Evolutionary conservation across 768 basidiomycete species (phyloP).

Genomic region (Boletales sp.): DNA sequence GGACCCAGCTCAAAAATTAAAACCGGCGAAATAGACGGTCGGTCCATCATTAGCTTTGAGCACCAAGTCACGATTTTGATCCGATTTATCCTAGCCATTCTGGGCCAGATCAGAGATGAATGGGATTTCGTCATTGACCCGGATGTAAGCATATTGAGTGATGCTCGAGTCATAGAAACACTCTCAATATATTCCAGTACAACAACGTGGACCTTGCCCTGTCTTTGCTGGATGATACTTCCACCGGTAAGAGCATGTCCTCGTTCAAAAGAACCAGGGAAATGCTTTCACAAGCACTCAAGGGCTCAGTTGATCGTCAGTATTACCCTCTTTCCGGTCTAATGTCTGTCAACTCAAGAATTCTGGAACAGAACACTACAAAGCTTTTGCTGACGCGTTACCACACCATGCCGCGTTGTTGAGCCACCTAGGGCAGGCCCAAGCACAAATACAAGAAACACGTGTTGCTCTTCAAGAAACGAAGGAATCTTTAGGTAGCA

Average conservation of each 20-base stretch:
- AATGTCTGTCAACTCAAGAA: conserved; percentile 1
- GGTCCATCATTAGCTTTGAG: conserved; percentile 21
- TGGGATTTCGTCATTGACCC: conserved; percentile 87
- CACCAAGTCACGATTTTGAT: background rate
- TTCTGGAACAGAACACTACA: conserved; percentile 70
- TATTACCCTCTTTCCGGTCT: conserved; percentile 13
- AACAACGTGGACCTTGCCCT: conserved; percentile 93
- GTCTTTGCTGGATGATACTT: conserved; percentile 76
- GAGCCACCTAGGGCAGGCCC: conserved; percentile 66
- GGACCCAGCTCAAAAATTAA: conserved; percentile 50
- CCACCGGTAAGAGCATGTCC: conserved; percentile 66
- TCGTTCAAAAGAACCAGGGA: conserved; percentile 76
- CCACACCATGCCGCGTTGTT: conserved; percentile 85
- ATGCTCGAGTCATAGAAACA: background rate
- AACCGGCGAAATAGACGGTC: conserved; percentile 84
- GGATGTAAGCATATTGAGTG: conserved; percentile 49
- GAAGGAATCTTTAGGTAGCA: conserved; percentile 74
- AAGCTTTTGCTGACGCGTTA: conserved; percentile 91
- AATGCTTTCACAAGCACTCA: conserved; percentile 74
- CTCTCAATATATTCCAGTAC: conserved; percentile 50
- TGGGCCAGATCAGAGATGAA: conserved; percentile 83
- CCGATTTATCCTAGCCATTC: conserved; percentile 50
- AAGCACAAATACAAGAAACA: conserved; percentile 69
- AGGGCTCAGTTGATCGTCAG: conserved; percentile 86
- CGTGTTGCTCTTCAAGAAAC: conserved; percentile 71